Conservation (phyloP, 352 stramenopile genomes). For the Phytophthora pini region DNA sequence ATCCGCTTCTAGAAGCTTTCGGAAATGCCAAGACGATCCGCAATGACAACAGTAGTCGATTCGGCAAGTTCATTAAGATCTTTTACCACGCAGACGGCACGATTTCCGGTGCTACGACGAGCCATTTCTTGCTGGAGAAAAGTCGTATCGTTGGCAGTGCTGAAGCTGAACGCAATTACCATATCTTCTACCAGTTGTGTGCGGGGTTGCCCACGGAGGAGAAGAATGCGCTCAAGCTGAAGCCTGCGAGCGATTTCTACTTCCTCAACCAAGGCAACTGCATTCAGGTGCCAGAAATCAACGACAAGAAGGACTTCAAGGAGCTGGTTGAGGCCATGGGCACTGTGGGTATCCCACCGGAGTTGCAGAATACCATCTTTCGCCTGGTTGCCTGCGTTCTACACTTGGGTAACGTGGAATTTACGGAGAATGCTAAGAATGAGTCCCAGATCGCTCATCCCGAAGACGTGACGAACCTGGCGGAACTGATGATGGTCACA, state of each 20-base stretch:
- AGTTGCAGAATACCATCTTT: slow-evolving; percentile 95
- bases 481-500: slow-evolving; percentile 89
- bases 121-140: slow-evolving; percentile 99
- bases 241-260: slow-evolving; percentile 89
- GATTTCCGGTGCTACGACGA: slow-evolving; percentile 93
- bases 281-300: slow-evolving; percentile 92
- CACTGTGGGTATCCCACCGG: slow-evolving; percentile 88
- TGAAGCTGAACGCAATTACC: slow-evolving; percentile 97
- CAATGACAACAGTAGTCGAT: slow-evolving; percentile 97
- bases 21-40: slow-evolving; percentile 95
- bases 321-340: slow-evolving; percentile 93
- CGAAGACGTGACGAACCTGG: slow-evolving; percentile 75
- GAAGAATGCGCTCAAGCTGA: slow-evolving; percentile 83
- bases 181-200: slow-evolving; percentile 99
- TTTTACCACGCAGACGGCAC: slow-evolving; percentile 92
- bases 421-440: slow-evolving; percentile 88
- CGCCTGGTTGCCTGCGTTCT: slow-evolving; percentile 96
- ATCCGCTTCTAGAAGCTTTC: slow-evolving; percentile 93
- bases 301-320: slow-evolving; percentile 96
- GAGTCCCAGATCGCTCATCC: slow-evolving; percentile 73
- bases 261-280: slow-evolving; percentile 96
- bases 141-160: slow-evolving; percentile 95
- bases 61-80: slow-evolving; percentile 97
- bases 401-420: slow-evolving; percentile 97
- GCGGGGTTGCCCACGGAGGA: slow-evolving; percentile 74